Conservation (phyloP, 1,284 basidiomycete genomes). For the Rhizoctonia solani region DNA sequence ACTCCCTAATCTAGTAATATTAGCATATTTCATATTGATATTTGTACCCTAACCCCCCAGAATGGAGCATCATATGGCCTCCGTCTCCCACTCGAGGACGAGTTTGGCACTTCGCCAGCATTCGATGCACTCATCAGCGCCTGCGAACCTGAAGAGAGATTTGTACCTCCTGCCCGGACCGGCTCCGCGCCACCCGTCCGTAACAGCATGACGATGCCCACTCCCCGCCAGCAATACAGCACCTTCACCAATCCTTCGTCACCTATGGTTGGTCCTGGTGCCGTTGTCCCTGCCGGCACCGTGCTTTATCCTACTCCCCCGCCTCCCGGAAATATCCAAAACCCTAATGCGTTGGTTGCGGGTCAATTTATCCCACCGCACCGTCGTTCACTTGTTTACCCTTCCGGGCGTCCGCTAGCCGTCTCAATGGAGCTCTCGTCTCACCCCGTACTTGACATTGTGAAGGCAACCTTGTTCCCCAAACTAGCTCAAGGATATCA, state of each 20-base stretch:
- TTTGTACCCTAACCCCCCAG: constrained; percentile 47
- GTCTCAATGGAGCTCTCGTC: constrained; percentile 75
- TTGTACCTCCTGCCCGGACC: constrained; percentile 16
- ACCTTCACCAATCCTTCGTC: constrained; percentile 31
- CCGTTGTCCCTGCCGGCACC: constrained; percentile 22
- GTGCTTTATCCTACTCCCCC: constrained; percentile 25
- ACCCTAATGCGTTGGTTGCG: neutral
- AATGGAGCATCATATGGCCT: constrained; percentile 76
- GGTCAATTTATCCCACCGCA: constrained; percentile 32
- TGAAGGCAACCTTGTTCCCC: constrained; percentile 70
- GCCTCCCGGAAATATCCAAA: neutral
- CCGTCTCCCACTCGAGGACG: constrained; percentile 77
- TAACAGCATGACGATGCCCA: constrained; percentile 17
- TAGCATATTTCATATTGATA: constrained; percentile 22
- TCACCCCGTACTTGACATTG: constrained; percentile 75
- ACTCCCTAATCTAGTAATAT: neutral
- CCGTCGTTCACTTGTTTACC: constrained; percentile 43
- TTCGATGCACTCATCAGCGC: constrained; percentile 75
- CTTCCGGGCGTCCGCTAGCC: constrained; percentile 68
- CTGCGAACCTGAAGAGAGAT: constrained; percentile 54
- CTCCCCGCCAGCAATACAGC: constrained; percentile 24
- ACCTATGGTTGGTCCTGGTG: constrained; percentile 27
- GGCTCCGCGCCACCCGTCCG: constrained; percentile 30
- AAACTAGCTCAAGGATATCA: constrained; percentile 67
- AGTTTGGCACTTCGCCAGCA: constrained; percentile 73